Base-by-base conservation (phyloP, 768 basidiomycete genomes). In the Leucocoprinus sp. region DNA sequence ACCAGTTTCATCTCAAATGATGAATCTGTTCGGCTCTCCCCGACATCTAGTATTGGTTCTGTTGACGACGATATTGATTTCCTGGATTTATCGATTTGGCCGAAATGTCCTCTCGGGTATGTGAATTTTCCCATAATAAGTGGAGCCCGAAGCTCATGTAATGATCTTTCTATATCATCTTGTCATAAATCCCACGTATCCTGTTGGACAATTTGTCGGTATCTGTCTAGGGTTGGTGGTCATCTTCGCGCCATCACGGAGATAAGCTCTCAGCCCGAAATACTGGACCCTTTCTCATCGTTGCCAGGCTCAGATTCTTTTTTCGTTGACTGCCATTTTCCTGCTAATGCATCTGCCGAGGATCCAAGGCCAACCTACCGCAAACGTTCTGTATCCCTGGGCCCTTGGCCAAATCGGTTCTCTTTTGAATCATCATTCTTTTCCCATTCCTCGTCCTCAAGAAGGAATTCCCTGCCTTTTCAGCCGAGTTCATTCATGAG, bases 311-410 rank as follows among this genome's bases (percentile, higher is more conserved):
- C 72, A 17, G 65, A 60, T 39, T 68, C 75, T 8, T 66, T 70
- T 52, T 74, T 72, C 54, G 64, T 68, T 36, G 57, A 63, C 55
- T 64, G 66, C 36, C 56, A 62, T 5, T 38, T 53, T 6, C 51
- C 50, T 8, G 50, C 52, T 8, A 21, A 37, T 12, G 45, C 48
- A 22, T 48, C 41, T 17, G 26, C 26, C 58, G 54, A 12, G 52
- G 60, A 18, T 37, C 57, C 4, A 29, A 53, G 23, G 45, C 51
- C 14, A 50, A 57, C 2, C 54, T 57, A 22, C 64, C 59, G 48
- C 58, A 54, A 21, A 69, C 70, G 42, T 70, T 69, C 9, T 71
- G 68, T 54, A 63, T 73, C 35, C 70, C 67, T 5, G 48, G 72
- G 31, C 68, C 67, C 8, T 47, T 73, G 36, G 60, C 64, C 2